These are phyloP conservation scores for Yamadazyma sp. DNA, from an alignment of 1,139 yeast species.

Conservation along the genomic window DNA sequence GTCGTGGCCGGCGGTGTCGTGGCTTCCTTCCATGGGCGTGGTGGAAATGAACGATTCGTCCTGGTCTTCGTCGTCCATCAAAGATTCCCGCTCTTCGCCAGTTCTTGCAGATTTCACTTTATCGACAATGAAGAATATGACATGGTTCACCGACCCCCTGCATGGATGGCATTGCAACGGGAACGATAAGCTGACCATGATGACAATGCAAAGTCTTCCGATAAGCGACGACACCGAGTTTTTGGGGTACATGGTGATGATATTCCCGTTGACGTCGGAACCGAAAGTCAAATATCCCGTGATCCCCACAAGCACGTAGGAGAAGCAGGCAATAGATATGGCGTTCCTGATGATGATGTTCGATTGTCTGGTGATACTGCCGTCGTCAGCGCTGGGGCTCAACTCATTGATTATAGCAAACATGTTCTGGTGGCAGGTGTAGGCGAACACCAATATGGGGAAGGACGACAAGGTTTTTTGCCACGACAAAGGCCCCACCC, in stretches of 20 bases:
- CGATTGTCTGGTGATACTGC: slow-evolving; percentile 53
- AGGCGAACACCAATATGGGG: slow-evolving; percentile 92
- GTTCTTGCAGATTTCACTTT: slow-evolving; percentile 2
- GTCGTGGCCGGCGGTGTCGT: slow-evolving; percentile 50
- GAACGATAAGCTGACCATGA: slow-evolving; percentile 66
- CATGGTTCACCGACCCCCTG: slow-evolving; percentile 69
- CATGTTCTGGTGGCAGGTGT: slow-evolving; percentile 93
- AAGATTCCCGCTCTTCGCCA: slow-evolving; percentile 11
- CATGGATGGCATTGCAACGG: slow-evolving; percentile 83
- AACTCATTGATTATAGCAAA: slow-evolving; percentile 84
- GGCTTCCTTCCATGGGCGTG: slow-evolving; percentile 52
- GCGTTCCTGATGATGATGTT: slow-evolving; percentile 57
- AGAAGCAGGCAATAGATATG: slow-evolving; percentile 58
- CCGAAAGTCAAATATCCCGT: slow-evolving; percentile 90
- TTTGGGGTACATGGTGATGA: slow-evolving; percentile 68
- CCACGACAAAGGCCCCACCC: slow-evolving; percentile 40
- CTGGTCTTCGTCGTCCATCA: slow-evolving; percentile 31
- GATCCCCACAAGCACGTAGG: slow-evolving; percentile 72
- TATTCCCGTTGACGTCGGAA: slow-evolving; percentile 63
- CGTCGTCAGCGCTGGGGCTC: slow-evolving; percentile 27
- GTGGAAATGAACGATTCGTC: slow-evolving; percentile 45
- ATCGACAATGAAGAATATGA: slow-evolving; percentile 43
- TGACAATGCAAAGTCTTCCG: slow-evolving; percentile 69
- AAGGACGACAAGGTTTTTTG: slow-evolving; percentile 50
- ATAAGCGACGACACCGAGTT: slow-evolving; percentile 57